Evolutionary conservation across 2,329 filamentous ascomycete genomes (phyloP).

Genomic region (Diaporthe nobilis): DNA sequence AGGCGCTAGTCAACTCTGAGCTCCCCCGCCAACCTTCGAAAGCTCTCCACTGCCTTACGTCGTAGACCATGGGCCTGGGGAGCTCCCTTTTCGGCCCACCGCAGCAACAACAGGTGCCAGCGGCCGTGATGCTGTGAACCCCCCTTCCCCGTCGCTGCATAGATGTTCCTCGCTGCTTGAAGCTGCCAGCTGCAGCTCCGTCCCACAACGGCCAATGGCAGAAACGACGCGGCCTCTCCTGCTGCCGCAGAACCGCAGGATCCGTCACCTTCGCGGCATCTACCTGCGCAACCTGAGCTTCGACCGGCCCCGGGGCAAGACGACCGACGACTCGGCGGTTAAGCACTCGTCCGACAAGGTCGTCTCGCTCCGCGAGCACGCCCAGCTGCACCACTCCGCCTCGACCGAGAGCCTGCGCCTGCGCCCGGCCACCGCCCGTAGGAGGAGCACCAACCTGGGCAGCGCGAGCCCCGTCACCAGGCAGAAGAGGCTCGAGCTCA

Average conservation of each 20-base stretch:
- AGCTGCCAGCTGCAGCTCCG: constrained; percentile 38
- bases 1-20: background rate
- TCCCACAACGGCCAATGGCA: constrained; percentile 47
- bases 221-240: constrained; percentile 62
- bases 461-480: constrained; percentile 64
- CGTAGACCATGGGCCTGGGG: background rate
- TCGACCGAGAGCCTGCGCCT: constrained; percentile 69
- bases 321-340: constrained; percentile 84
- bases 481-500: constrained; percentile 82
- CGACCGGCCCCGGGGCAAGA: constrained; percentile 66
- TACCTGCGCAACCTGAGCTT: constrained; percentile 89
- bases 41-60: constrained; percentile 5
- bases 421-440: constrained; percentile 53
- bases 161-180: constrained; percentile 29
- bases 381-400: constrained; percentile 67
- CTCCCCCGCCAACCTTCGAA: background rate
- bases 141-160: constrained; percentile 3
- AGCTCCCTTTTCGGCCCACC: constrained; percentile 1
- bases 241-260: constrained; percentile 83
- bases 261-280: constrained; percentile 89
- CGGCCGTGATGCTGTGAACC: constrained; percentile 10
- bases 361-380: constrained; percentile 61
- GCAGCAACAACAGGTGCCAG: background rate
- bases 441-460: constrained; percentile 65
- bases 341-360: constrained; percentile 79